Conservation (phyloP, 2,329 filamentous ascomycete species). For the Arthroderma sp. region DNA sequence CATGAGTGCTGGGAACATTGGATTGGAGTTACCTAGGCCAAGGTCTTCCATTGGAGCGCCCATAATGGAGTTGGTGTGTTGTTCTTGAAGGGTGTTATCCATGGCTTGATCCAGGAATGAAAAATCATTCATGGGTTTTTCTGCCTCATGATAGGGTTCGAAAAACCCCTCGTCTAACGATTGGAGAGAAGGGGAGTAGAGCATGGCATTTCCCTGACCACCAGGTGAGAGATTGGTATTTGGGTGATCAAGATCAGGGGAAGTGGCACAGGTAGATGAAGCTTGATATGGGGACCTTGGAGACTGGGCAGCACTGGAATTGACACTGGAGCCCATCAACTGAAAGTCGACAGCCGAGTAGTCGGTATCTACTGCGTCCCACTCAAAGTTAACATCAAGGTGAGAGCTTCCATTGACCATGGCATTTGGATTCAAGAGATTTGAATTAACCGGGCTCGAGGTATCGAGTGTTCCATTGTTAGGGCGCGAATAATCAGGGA, state of each 20-base stretch:
- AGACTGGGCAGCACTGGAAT: background rate
- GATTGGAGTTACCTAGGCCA: too few relatives aligned
- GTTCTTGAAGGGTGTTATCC: background rate
- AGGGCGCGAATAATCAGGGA: background rate
- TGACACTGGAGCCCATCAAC: slow-evolving; percentile 10
- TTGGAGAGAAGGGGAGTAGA: slow-evolving; percentile 17
- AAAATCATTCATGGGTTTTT: slow-evolving; percentile 15
- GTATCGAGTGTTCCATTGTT: background rate
- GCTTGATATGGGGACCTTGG: background rate
- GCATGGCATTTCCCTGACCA: slow-evolving; percentile 18
- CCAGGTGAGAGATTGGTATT: slow-evolving; percentile 15
- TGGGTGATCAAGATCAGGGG: slow-evolving; percentile 9
- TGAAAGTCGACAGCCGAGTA: slow-evolving; percentile 17
- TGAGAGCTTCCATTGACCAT: slow-evolving; percentile 1
- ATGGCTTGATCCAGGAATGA: slow-evolving; percentile 14
- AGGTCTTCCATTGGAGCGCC: slow-evolving; percentile 4
- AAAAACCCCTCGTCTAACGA: slow-evolving; percentile 15
- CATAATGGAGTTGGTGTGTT: background rate
- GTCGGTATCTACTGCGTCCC: slow-evolving; percentile 13
- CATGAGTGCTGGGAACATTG: too few relatives aligned
- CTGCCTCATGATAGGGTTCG: slow-evolving; percentile 12
- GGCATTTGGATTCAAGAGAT: background rate
- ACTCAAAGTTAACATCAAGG: slow-evolving; percentile 11
- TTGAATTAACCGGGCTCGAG: background rate
- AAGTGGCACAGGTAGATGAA: slow-evolving; percentile 7